Base-by-base conservation (phyloP, 2,329 filamentous ascomycete species). In the Colletotrichum musae region DNA sequence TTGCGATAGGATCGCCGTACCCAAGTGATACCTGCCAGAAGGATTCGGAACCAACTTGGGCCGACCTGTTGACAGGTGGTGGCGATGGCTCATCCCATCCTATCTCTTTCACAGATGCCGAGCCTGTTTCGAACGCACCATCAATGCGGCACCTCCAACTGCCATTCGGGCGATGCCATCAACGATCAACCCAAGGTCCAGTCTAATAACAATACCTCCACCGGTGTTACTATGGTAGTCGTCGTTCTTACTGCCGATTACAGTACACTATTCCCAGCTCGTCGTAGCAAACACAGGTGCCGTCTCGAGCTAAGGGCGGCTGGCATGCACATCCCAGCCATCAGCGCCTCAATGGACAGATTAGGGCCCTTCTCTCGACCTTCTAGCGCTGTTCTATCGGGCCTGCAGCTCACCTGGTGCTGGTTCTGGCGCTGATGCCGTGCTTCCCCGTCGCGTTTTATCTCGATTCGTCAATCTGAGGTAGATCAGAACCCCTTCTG, bases 371-470 rank as follows among this genome's bases (percentile, higher is more conserved):
- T 69, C 66, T 32, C 50, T 59, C 41, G 24, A 26, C 16, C 54
- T 69, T 69, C 66, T 69, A 69, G 66, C 61, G 66, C 24, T 36
- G 26, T 65, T 69, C 66, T 21, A 59, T 45, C 50, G 50, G 61
- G 10, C 41, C 50, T 52, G 18, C 18, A 13, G 53, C 54, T 32
- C 52, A 60, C 59, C 28, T 45, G 21, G 21, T 24, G 21, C 21
- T 24, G 21, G 21, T 24, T 2, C 21, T 24, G 21, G 21, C 21
- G 21, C 21, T 24, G 7, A 36, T 36, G 32, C 32, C 60, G 57
- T 36, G n/a, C 50, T 16, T 16, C n/a, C 50, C 28, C 61, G 39
- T 65, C 65, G 51, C 48, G 36, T 36, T 36, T 10, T 36, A 36
- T 36, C 32, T 36, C 32, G 32, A 50, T 65, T 65, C 53, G 66